phyloP scores from a whole-genome alignment of 371 early-diverging fungal genomes.

The Fennellomyces sp. region DNA sequence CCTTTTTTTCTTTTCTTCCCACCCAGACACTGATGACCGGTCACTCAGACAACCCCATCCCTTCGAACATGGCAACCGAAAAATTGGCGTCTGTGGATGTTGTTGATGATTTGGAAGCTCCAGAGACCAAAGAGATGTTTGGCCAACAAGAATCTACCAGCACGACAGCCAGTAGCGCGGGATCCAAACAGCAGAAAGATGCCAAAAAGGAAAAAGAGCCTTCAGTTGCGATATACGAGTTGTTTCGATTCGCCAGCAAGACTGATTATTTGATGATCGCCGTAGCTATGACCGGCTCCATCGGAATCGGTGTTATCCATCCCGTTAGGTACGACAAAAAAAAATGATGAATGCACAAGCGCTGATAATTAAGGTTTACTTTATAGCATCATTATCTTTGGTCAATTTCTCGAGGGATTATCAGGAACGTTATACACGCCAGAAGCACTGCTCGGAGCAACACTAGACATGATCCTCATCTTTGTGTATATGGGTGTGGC shows the following conservation, averaged over 20 bases:
- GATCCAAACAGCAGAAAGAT: not conserved
- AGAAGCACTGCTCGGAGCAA: conserved; percentile 16
- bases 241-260: conserved; percentile 72
- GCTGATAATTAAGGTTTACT: not conserved
- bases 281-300: conserved; percentile 20
- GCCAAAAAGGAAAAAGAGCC: conserved; percentile 38
- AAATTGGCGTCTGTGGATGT: too few relatives aligned
- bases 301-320: conserved; percentile 29
- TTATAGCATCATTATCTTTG: conserved; percentile 26
- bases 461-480: conserved; percentile 20
- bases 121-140: too few relatives aligned
- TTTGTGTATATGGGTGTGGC: conserved; percentile 36
- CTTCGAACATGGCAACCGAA: too few relatives aligned
- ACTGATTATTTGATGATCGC: conserved; percentile 61
- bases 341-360: not conserved
- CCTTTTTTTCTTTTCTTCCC: too few relatives aligned
- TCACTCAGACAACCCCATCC: too few relatives aligned
- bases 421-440: conserved; percentile 30
- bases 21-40: too few relatives aligned
- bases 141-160: too few relatives aligned
- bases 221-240: conserved; percentile 50
- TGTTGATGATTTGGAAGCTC: too few relatives aligned
- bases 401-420: conserved; percentile 16
- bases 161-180: too few relatives aligned
- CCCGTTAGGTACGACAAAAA: conserved; percentile 12